Percentiles rank a stretch among this genome's conserved stretches.
phyloP scores from a whole-genome alignment of 139 green algal species.

The Coelastrella sp. region DNA sequence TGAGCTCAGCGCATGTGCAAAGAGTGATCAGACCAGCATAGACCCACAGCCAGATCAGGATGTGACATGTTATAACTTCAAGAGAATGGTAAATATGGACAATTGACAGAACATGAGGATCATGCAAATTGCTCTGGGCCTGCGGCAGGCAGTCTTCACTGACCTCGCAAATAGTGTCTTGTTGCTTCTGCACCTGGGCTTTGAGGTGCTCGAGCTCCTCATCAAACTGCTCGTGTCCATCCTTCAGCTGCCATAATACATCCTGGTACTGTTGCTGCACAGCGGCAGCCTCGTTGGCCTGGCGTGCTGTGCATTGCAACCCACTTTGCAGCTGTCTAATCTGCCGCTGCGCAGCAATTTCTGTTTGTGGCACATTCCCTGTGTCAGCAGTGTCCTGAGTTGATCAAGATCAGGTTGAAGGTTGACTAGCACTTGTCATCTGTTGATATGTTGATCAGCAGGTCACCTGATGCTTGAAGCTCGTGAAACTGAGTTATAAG shows the following conservation, averaged over 20 bases:
- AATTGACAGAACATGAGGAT: no score
- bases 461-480: neutral
- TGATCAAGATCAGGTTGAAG: neutral
- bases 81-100: no score
- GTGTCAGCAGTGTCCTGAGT: neutral
- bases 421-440: no score
- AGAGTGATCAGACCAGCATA: no score
- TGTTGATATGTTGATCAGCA: no score
- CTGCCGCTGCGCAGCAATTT: neutral
- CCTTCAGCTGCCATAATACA: slow-evolving; percentile 16
- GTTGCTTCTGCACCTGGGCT: neutral
- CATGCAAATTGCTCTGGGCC: no score
- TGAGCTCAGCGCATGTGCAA: no score
- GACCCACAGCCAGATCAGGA: no score
- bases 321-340: neutral
- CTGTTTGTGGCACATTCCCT: neutral
- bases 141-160: neutral
- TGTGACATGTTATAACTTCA: no score
- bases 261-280: slow-evolving; percentile 9
- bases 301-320: neutral
- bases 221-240: slow-evolving; percentile 7
- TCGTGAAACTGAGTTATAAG: neutral
- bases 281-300: neutral
- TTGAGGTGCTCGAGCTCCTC: neutral
- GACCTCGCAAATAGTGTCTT: neutral